Percentiles rank a stretch among this genome's conserved stretches.
Conservation (phyloP, 116 monocot genomes). For the Trichopus zeylanicus region DNA sequence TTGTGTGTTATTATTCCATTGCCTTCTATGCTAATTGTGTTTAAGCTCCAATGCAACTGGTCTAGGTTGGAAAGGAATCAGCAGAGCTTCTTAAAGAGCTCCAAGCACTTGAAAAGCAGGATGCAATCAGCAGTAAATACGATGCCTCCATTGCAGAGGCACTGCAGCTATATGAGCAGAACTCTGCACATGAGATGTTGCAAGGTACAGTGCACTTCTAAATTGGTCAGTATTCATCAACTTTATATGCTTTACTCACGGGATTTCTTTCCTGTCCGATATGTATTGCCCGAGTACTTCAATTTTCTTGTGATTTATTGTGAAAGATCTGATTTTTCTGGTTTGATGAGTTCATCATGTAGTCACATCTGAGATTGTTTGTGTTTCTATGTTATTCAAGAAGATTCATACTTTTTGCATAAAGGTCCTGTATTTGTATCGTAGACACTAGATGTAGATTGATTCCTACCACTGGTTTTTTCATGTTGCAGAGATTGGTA, state of each 20-base stretch:
- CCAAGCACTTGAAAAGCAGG: conserved; percentile 38
- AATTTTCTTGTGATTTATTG: not conserved
- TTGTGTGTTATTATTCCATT: not conserved
- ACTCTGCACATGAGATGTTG: conserved; percentile 24
- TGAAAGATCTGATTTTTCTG: not conserved
- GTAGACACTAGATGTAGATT: too few species aligned
- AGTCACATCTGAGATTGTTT: too few species aligned
- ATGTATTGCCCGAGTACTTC: not conserved
- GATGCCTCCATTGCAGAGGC: conserved; percentile 29
- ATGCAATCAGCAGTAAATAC: conserved; percentile 10
- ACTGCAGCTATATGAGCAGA: conserved; percentile 23
- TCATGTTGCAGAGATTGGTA: conserved; percentile 10
- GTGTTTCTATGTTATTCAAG: too few species aligned
- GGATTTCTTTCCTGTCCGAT: too few species aligned
- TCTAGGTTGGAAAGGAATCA: conserved; percentile 41
- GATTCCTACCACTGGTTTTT: not conserved
- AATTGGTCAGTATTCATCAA: too few species aligned
- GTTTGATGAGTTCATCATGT: too few species aligned
- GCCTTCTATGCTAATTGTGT: not conserved
- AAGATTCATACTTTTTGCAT: too few species aligned
- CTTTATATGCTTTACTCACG: too few species aligned
- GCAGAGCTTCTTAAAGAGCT: conserved; percentile 35
- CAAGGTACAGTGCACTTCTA: conserved; percentile 23
- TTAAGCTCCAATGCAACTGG: not conserved
- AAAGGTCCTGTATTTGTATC: too few species aligned